These are phyloP conservation scores for Neltuma alba DNA, from an alignment of 306 rosid genomes.

Conservation along the genomic window DNA sequence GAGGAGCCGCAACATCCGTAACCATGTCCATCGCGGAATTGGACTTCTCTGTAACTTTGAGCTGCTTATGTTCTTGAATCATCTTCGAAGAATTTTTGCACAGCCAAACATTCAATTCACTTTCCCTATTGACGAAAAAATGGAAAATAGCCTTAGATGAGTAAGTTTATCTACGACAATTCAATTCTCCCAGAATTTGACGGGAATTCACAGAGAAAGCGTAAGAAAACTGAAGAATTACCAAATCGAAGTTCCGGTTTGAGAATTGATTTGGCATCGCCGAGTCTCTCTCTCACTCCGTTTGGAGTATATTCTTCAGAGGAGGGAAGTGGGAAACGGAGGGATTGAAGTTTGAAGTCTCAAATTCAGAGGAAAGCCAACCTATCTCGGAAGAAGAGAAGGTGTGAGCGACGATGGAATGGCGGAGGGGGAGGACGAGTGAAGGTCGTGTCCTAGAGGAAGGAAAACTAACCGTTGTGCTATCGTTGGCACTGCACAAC, in stretches of 20 bases:
- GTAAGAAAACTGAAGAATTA: neutral
- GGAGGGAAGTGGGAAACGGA: too few species aligned
- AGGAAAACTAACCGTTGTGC: conserved; percentile 51
- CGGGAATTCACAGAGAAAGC: neutral
- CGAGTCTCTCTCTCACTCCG: neutral
- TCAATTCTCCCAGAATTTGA: neutral
- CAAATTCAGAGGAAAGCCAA: neutral
- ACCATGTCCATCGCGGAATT: conserved; percentile 17
- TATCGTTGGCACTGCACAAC: conserved; percentile 30
- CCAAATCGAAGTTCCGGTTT: neutral
- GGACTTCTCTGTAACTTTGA: conserved; percentile 17
- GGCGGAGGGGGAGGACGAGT: neutral
- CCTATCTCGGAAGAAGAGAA: neutral
- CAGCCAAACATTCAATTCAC: conserved; percentile 34
- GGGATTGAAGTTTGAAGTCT: neutral
- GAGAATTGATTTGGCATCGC: neutral
- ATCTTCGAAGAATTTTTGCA: conserved; percentile 1
- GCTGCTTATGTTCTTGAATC: conserved; percentile 30
- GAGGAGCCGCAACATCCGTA: conserved; percentile 8
- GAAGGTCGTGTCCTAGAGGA: neutral
- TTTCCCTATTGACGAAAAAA: neutral
- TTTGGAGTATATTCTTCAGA: neutral
- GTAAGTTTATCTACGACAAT: neutral
- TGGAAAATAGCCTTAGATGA: neutral
- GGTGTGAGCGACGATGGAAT: neutral